Conservation (phyloP, 1,284 basidiomycete species). For the Kalmanozyma brasiliensis region DNA sequence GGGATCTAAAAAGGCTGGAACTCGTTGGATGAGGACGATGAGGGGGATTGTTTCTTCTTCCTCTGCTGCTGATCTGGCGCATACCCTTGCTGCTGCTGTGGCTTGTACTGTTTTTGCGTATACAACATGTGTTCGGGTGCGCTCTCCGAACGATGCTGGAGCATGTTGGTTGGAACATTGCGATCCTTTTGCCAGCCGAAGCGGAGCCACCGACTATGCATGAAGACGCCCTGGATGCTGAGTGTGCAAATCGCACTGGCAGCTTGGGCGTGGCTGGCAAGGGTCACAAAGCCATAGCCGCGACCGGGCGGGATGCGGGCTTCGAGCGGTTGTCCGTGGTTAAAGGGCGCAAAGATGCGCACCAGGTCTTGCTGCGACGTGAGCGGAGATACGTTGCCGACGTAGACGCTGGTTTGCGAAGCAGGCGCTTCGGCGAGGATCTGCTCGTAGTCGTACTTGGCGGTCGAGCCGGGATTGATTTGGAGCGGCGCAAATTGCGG, state of each 20-base stretch:
- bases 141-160: slow-evolving; percentile 11
- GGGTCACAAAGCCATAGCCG: slow-evolving; percentile 97
- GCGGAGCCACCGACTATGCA: slow-evolving; percentile 94
- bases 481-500: background rate
- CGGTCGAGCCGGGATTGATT: background rate
- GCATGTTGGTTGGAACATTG: background rate
- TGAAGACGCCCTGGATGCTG: slow-evolving; percentile 81
- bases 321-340: slow-evolving; percentile 87
- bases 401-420: slow-evolving; percentile 95
- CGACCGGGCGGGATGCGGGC: slow-evolving; percentile 85
- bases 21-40: slow-evolving; percentile 11
- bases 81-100: background rate
- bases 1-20: slow-evolving; percentile 17
- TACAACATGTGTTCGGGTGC: slow-evolving; percentile 14
- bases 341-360: slow-evolving; percentile 91
- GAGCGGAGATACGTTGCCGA: slow-evolving; percentile 96
- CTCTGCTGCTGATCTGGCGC: background rate
- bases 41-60: background rate
- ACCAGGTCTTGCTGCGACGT: slow-evolving; percentile 94
- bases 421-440: slow-evolving; percentile 88
- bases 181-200: slow-evolving; percentile 96
- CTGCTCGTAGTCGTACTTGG: slow-evolving; percentile 76
- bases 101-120: background rate
- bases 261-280: slow-evolving; percentile 96
- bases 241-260: slow-evolving; percentile 95